A percentile compares a stretch with the other conserved stretches of the same genome.
Conservation (phyloP, 2,329 filamentous ascomycete genomes). For the Colletotrichum euphorbiae region DNA sequence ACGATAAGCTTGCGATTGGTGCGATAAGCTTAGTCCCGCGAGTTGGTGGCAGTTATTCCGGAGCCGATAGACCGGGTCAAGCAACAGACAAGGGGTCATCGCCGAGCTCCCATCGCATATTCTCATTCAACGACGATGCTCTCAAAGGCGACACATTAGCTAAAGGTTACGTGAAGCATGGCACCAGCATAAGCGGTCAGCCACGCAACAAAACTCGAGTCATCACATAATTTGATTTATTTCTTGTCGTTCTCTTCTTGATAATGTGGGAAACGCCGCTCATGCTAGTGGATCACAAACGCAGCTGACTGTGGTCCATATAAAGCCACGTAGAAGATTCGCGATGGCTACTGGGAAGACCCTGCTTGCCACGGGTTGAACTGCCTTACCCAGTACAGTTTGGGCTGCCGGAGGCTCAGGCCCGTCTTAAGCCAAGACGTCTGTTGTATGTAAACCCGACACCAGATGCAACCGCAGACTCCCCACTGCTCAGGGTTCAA, state of each 20-base stretch:
- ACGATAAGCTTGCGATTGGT: constrained; percentile 34
- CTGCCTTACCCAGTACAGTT: constrained; percentile 12
- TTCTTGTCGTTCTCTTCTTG: neutral
- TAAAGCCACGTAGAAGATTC: constrained; percentile 19
- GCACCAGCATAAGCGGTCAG: constrained; percentile 22
- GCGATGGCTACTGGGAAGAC: constrained; percentile 13
- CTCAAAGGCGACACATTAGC: constrained; percentile 13
- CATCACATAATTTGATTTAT: neutral
- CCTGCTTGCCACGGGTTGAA: constrained; percentile 7
- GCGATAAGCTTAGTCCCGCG: constrained; percentile 34
- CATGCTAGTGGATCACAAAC: neutral
- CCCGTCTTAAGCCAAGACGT: constrained; percentile 3
- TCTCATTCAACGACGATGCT: constrained; percentile 2
- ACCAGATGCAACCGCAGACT: neutral
- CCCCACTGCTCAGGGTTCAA: neutral
- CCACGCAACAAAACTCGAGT: neutral
- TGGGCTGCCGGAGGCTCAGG: neutral
- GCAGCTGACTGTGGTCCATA: neutral
- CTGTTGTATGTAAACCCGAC: neutral
- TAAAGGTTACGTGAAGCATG: constrained; percentile 35
- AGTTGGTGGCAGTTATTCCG: constrained; percentile 26
- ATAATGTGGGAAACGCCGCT: neutral
- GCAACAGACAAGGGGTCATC: constrained; percentile 29
- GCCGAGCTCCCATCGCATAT: constrained; percentile 24
- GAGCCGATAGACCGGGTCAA: neutral